Base-by-base conservation (phyloP, 805 yeast genomes). In the Debaryomyces castellii region DNA sequence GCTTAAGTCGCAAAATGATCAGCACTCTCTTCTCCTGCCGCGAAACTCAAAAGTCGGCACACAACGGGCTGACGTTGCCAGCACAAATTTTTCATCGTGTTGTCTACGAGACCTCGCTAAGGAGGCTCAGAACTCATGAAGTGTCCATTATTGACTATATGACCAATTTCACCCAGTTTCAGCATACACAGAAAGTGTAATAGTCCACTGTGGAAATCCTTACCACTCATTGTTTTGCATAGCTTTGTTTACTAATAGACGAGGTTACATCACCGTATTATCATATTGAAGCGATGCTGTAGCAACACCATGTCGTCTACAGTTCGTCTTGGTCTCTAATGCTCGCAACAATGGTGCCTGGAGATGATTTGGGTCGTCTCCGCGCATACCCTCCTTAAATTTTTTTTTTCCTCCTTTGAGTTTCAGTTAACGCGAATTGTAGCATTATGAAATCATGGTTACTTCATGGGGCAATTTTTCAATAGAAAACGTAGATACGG, bases 401-500 rank as follows among this genome's bases (percentile, higher is more conserved):
- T 21, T 20, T 35, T 35, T 35, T 35, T 35, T 35, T 35, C 24
- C 38, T 30, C 34, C 38, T 35, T 35, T 20, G 5, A 20, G 24
- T n/a, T 35, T 18, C 38, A 35, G 24, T 11, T 11, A 35, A 35
- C 38, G 38, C 38, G 38, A 35, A 35, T 11, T 20, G 18, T 35
- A 8, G 34, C 20, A 30, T 20, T 14, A 30, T 30, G 34, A 30
- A 30, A 30, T 30, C 34, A 30, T 21, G 11, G 23, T 35, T 35
- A 35, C 38, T 35, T 35, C 16, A 20, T 35, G 38, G 38, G 38
- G 38, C 38, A 35, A 35, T 35, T 35, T 35, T 35, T 35, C 38
- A 35, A 11, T 21, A 11, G 34, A 30, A 30, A 30, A 16, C 8
- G n/a, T 22, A 16, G 7, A 30, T 30, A 30, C 34, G 34, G 12